Base-by-base conservation (phyloP, 345 rosid species). In the Leavenworthia alabamica region DNA sequence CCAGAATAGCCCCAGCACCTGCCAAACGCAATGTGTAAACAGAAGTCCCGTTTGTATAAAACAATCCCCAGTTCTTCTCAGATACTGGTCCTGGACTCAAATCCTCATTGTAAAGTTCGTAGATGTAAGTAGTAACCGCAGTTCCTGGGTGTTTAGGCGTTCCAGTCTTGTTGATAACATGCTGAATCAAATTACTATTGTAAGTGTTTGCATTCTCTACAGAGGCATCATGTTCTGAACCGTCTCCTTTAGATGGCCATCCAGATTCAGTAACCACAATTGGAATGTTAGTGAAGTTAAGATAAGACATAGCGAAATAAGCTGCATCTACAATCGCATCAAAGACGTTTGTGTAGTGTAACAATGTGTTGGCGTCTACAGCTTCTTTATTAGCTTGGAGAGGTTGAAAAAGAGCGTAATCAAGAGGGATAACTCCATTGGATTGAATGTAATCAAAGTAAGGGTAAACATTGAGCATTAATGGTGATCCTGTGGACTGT, bases 101-200 rank as follows among this genome's bases (percentile, higher is more conserved):
- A 71, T 94, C 97, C 74, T 94, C 99, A 13, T 90, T 94, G 77
- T 87, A 94, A 61, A 90, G 95, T 82, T 94, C 99, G 63, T 94
- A 94, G 45, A 94, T 80, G 71, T 85, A 94, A 7, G 96, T 84
- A 62, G 88, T 82, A 20, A 84, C 81, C 0, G 89, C 79, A 31
- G 84, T 68, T 2, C 92, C 82, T 0, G 97, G 97, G 56, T 87
- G 96, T 71, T 87, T 87, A 16, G 99, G 99, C 7, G 99, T 94
- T 32, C 97, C 99, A 0, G 97, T 86, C 70, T 80, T 83, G 79
- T 90, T 88, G 31, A 80, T 73, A 46, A 94, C 89, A 9, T 94
- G 97, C 79, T 78, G 87, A 39, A 94, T 88, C 83, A 94, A 74
- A 78, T 93, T 89, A 41, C 94, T 87, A 64, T 93, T 93, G 77